phyloP scores from a whole-genome alignment of 2,329 filamentous ascomycete genomes.

The Penicillium occitanis region DNA sequence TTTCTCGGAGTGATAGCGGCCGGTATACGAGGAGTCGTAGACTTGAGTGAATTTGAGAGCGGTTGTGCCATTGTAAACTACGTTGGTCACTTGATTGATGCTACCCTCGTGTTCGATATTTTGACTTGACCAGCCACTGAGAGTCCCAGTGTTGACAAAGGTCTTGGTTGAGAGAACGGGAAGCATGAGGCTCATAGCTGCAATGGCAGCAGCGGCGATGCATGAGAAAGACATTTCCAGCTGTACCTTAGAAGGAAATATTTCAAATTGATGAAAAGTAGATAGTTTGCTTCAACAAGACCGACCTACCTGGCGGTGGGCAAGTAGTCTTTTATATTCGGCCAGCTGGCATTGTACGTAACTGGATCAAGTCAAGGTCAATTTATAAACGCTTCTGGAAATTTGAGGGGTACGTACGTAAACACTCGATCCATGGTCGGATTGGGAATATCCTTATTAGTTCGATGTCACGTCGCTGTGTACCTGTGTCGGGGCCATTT shows the following conservation, averaged over 20 bases:
- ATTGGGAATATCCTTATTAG: background rate
- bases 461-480: background rate
- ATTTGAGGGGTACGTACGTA: background rate
- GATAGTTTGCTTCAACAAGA: too few relatives aligned
- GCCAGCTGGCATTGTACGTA: background rate
- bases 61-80: conserved; percentile 39
- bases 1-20: conserved; percentile 54
- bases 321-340: background rate
- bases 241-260: too few relatives aligned
- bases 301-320: background rate
- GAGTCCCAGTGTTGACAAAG: conserved; percentile 32
- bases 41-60: conserved; percentile 46
- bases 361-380: background rate
- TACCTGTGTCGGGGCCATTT: background rate
- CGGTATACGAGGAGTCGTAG: conserved; percentile 44
- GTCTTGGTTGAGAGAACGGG: conserved; percentile 22
- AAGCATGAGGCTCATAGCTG: conserved; percentile 7
- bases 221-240: background rate
- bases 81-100: conserved; percentile 45
- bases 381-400: background rate
- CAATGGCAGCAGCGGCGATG: background rate
- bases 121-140: conserved; percentile 43
- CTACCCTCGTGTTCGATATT: conserved; percentile 46
- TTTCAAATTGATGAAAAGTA: background rate
- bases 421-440: background rate